Conservation (phyloP, 2,329 filamentous ascomycete genomes). For the Verticillium alfalfae region DNA sequence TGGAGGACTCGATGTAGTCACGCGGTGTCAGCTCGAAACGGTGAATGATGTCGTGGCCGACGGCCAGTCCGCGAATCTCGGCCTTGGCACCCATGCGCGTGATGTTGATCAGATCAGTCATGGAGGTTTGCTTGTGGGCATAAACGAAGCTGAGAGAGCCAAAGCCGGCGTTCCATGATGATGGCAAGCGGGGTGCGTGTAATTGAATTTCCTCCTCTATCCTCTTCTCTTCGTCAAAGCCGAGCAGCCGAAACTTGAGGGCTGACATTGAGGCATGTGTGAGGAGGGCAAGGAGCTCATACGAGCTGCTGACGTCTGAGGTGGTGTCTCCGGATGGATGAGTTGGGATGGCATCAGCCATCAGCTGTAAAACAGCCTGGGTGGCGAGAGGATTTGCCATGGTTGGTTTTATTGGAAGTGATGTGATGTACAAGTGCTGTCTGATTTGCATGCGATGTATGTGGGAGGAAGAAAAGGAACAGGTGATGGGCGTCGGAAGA, state of each 20-base stretch:
- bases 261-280: slow-evolving; percentile 77
- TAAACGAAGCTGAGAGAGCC: slow-evolving; percentile 80
- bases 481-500: neutral
- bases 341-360: slow-evolving; percentile 55
- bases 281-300: slow-evolving; percentile 80
- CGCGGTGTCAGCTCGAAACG: slow-evolving; percentile 68
- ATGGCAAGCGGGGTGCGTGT: slow-evolving; percentile 59
- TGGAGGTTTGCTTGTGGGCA: slow-evolving; percentile 76
- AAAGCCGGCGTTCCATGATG: slow-evolving; percentile 72
- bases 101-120: slow-evolving; percentile 77
- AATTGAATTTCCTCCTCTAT: slow-evolving; percentile 55
- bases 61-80: slow-evolving; percentile 73
- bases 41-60: slow-evolving; percentile 76
- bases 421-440: neutral
- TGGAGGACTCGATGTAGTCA: slow-evolving; percentile 65
- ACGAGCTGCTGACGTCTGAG: slow-evolving; percentile 63
- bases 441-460: neutral
- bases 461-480: neutral
- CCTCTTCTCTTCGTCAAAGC: slow-evolving; percentile 76
- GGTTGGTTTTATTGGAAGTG: neutral
- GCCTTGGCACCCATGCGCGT: slow-evolving; percentile 77
- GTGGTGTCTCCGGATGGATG: slow-evolving; percentile 45
- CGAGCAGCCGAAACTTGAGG: slow-evolving; percentile 74
- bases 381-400: slow-evolving; percentile 31
- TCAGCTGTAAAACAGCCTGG: slow-evolving; percentile 44